Percentiles rank a stretch among this genome's conserved stretches.
Conservation (phyloP, 2,329 filamentous ascomycete species). For the Botrytis byssoidea region DNA sequence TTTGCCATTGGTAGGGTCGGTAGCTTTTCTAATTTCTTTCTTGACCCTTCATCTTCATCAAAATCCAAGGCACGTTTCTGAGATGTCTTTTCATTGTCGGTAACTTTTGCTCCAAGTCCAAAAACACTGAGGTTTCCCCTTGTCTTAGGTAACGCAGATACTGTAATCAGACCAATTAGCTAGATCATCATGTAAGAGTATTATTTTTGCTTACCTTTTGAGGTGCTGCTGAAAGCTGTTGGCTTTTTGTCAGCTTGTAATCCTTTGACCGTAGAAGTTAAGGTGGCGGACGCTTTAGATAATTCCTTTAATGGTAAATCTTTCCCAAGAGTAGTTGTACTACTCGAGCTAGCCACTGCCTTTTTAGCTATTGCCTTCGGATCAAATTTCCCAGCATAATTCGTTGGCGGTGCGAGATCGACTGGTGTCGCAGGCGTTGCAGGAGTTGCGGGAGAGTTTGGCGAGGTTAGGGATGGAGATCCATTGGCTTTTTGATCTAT, state of each 20-base stretch:
- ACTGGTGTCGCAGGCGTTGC: conserved; percentile 45
- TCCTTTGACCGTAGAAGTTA: conserved; percentile 42
- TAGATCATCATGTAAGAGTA: neutral
- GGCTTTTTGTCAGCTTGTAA: conserved; percentile 46
- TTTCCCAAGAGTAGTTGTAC: conserved; percentile 54
- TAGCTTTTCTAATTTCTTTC: conserved; percentile 87
- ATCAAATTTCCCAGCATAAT: conserved; percentile 79
- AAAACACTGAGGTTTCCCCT: conserved; percentile 79
- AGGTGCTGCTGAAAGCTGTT: conserved; percentile 42
- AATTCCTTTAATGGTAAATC: conserved; percentile 52
- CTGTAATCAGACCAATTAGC: conserved; percentile 29
- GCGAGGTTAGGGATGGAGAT: conserved; percentile 46
- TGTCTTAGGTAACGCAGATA: conserved; percentile 61
- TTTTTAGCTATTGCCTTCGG: conserved; percentile 85
- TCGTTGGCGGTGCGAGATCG: conserved; percentile 51
- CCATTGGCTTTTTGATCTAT: conserved; percentile 67
- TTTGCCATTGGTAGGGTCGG: conserved; percentile 71
- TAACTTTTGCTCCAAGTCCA: conserved; percentile 69
- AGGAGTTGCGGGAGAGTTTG: conserved; percentile 53
- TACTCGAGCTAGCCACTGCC: conserved; percentile 57
- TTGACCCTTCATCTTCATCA: conserved; percentile 82
- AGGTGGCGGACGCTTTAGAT: conserved; percentile 46
- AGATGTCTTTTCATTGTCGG: conserved; percentile 64
- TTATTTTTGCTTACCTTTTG: conserved; percentile 39
- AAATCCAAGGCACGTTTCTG: conserved; percentile 77